These are phyloP conservation scores for Coleophoma crateriformis DNA, from an alignment of 2,329 filamentous ascomycete genomes.

Conservation along the genomic window DNA sequence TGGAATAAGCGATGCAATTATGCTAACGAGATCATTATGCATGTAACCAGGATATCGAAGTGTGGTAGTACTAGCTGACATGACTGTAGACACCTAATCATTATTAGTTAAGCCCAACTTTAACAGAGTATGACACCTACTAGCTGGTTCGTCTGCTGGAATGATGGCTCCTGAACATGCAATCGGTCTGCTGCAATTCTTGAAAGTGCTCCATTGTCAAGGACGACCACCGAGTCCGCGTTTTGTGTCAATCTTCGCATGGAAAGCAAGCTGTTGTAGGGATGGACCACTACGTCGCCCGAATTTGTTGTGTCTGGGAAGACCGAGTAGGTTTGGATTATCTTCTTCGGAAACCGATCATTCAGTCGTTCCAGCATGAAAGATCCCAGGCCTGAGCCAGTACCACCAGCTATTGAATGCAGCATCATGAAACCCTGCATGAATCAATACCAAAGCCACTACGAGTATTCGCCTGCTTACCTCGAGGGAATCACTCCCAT, in stretches of 20 bases:
- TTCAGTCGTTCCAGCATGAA: conserved; percentile 94
- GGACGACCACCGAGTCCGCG: conserved; percentile 92
- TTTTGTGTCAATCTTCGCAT: conserved; percentile 92
- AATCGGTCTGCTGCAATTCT: conserved; percentile 91
- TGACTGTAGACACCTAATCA: conserved; percentile 80
- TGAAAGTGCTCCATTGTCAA: conserved; percentile 91
- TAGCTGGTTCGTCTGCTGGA: conserved; percentile 95
- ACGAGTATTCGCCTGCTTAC: conserved; percentile 32
- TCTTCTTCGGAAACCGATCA: conserved; percentile 96
- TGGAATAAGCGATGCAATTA: conserved; percentile 90
- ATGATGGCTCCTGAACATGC: conserved; percentile 92
- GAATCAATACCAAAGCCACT: conserved; percentile 15
- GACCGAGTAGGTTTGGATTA: conserved; percentile 98
- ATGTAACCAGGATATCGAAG: conserved; percentile 97
- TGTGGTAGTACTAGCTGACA: conserved; percentile 96
- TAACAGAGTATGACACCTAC: conserved; percentile 36
- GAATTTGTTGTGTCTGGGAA: conserved; percentile 89
- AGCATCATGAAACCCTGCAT: conserved; percentile 90
- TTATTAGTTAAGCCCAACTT: conserved; percentile 6
- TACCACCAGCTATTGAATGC: conserved; percentile 95
- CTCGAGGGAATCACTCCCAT: conserved; percentile 95
- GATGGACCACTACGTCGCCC: conserved; percentile 91
- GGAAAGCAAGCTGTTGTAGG: conserved; percentile 92
- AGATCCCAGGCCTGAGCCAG: conserved; percentile 90
- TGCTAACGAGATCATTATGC: conserved; percentile 98